phyloP scores from a whole-genome alignment of 2,329 filamentous ascomycete species.

The Aureobasidium pullulans region DNA sequence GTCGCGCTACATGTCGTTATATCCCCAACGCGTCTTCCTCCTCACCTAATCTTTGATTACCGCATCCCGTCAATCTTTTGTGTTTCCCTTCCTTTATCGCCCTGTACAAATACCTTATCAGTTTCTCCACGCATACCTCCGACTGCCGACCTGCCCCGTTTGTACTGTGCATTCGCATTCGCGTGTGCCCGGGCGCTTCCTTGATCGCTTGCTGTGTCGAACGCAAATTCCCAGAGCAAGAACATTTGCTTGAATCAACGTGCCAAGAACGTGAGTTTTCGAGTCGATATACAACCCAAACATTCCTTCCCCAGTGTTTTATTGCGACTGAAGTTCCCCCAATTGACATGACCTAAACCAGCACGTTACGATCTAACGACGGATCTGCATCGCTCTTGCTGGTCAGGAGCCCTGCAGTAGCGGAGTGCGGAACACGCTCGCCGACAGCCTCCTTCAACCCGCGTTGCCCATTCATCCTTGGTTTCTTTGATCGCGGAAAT shows the following conservation, averaged over 20 bases:
- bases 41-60: background rate
- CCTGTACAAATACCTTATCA: background rate
- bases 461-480: background rate
- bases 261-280: constrained; percentile 8
- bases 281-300: background rate
- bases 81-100: background rate
- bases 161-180: background rate
- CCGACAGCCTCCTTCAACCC: background rate
- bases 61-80: background rate
- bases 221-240: background rate
- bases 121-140: background rate
- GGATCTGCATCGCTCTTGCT: constrained; percentile 8
- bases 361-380: constrained; percentile 10
- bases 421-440: background rate
- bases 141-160: background rate
- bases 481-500: background rate
- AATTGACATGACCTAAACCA: background rate
- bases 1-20: background rate
- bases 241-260: background rate
- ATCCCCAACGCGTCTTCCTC: background rate
- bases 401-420: constrained; percentile 12
- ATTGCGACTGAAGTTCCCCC: background rate
- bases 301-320: background rate
- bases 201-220: background rate
- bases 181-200: background rate